A percentile compares a stretch with the other conserved stretches of the same genome.
Evolutionary conservation across 225 moss, liverwort and hornwort genomes (phyloP).

Genomic region (Polytrichum formosum): DNA sequence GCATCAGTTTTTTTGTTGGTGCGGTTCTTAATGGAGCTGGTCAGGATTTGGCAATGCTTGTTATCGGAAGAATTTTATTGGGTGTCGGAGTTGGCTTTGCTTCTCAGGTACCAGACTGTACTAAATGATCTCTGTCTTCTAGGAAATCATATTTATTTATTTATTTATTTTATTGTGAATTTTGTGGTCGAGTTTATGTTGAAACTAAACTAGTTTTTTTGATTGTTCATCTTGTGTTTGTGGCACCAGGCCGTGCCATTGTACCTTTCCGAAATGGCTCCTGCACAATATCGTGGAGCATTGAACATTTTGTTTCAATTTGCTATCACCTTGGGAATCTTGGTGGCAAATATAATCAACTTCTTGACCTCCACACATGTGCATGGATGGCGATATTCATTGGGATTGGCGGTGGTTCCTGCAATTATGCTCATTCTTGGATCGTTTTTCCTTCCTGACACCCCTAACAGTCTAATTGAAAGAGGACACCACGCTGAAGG

Average conservation of each 20-base stretch:
- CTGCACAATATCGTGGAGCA: neutral
- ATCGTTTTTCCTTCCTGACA: neutral
- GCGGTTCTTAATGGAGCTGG: neutral
- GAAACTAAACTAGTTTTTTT: neutral
- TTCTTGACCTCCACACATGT: conserved; percentile 7
- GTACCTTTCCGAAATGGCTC: conserved; percentile 28
- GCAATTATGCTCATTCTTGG: conserved; percentile 4
- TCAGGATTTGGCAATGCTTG: conserved; percentile 3
- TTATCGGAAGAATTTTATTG: conserved; percentile 2
- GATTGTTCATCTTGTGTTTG: neutral
- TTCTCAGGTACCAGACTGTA: neutral
- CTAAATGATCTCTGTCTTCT: neutral
- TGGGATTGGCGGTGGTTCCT: conserved; percentile 12
- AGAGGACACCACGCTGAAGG: neutral
- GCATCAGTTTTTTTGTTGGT: neutral
- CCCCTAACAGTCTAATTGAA: conserved; percentile 10
- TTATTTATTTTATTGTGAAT: no score
- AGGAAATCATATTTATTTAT: neutral
- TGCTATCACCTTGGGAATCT: conserved; percentile 15
- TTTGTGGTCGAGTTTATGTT: neutral
- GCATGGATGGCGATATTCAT: conserved; percentile 17
- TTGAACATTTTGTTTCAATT: conserved; percentile 23
- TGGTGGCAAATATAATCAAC: conserved; percentile 13
- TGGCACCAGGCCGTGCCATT: neutral
- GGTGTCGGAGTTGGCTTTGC: neutral